Base-by-base conservation (phyloP, 202 grass and related monocot species). In the Digitaria exilis region DNA sequence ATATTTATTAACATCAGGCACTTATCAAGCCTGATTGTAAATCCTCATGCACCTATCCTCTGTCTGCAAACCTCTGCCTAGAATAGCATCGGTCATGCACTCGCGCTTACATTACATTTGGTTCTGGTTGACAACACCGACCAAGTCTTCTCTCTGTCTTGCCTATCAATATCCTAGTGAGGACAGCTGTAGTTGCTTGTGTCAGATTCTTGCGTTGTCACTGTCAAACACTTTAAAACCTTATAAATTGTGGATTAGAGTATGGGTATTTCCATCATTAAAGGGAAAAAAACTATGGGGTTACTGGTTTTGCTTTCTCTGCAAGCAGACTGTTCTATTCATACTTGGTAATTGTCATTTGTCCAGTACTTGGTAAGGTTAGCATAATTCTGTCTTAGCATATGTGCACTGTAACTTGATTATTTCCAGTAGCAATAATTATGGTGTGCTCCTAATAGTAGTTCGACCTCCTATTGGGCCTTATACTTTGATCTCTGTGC, bases 401-500 rank as follows among this genome's bases (percentile, higher is more conserved):
- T 80, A 16, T 26, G 11, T 21, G 44, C 7, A n/a, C 4, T 24
- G 43, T 65, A 86, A 58, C 28, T 49, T 73, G 15, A 67, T 29
- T 83, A 54, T 24, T 14, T 68, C 28, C 22, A 34, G 17, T 49
- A 66, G 35, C 37, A 50, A 46, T 7, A 39, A 29, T 44, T 71
- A 24, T 72, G 35, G 17, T 14, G 57, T 44, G 34, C 29, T 65
- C 30, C n/a, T n/a, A n/a, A n/a, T n/a, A n/a, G n/a, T n/a, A n/a
- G n/a, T n/a, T n/a, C n/a, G n/a, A n/a, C n/a, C n/a, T n/a, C n/a
- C 1, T 69, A 10, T 68, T 65, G 17, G 46, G 16, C 77, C 30
- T 42, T 45, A 57, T 29, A 51, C 14, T 62, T 11, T 21, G 52
- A 69, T 78, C 52, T 78, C 28, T 88, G 60, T 84, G 50, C 87